phyloP scores from a whole-genome alignment of 2,329 filamentous ascomycete species.

The Fusarium penzigii region DNA sequence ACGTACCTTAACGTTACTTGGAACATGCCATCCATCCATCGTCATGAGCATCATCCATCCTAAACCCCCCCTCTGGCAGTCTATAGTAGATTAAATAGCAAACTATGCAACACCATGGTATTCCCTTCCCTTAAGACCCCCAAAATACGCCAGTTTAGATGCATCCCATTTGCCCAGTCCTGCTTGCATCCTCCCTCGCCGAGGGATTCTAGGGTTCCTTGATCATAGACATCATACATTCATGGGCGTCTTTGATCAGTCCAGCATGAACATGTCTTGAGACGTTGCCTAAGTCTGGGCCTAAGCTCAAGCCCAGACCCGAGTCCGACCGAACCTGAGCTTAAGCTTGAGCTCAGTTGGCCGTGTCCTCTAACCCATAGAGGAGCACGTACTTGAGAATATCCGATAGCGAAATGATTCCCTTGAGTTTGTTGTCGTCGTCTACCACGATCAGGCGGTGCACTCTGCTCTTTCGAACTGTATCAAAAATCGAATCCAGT shows the following conservation, averaged over 20 bases:
- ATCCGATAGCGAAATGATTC: conserved; percentile 91
- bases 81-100: conserved; percentile 2
- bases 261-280: conserved; percentile 7
- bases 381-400: conserved; percentile 94
- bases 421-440: conserved; percentile 81
- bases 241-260: conserved; percentile 21
- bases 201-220: conserved; percentile 3
- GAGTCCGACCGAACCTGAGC: too few species aligned
- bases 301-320: too few species aligned
- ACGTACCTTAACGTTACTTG: neutral
- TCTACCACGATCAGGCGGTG: conserved; percentile 93
- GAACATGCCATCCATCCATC: conserved; percentile 6
- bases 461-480: conserved; percentile 90
- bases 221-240: conserved; percentile 24
- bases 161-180: conserved; percentile 17
- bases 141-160: conserved; percentile 28
- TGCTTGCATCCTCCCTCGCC: conserved; percentile 6
- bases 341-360: conserved; percentile 19
- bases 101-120: conserved; percentile 27
- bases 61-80: neutral
- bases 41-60: neutral
- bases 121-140: conserved; percentile 19
- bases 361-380: conserved; percentile 65
- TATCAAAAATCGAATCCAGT: conserved; percentile 94
- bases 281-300: neutral